Evolutionary conservation across 106 monocot genomes (phyloP).

Genomic region (Alisma plantagoaquatica): DNA sequence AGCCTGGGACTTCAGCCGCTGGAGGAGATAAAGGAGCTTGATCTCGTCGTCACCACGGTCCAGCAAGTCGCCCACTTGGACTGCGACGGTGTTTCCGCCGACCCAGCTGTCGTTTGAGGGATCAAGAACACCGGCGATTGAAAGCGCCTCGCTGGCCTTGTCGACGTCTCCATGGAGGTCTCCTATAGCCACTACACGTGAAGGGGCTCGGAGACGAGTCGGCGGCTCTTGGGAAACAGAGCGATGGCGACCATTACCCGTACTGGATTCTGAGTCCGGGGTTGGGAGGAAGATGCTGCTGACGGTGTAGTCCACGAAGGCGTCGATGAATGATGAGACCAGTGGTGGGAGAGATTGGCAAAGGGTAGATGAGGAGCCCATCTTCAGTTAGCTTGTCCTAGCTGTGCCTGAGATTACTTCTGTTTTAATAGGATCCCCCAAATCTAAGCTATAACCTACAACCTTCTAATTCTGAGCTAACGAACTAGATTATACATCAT

Average conservation of each 20-base stretch:
- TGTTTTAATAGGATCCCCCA: too few relatives aligned
- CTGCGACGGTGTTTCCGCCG: constrained; percentile 52
- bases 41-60: constrained; percentile 91
- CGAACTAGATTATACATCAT: too few relatives aligned
- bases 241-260: too few relatives aligned
- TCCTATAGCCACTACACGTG: constrained; percentile 77
- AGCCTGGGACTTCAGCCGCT: constrained; percentile 55
- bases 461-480: too few relatives aligned
- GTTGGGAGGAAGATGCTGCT: constrained; percentile 53
- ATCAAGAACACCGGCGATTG: constrained; percentile 56
- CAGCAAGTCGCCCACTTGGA: constrained; percentile 88
- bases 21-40: constrained; percentile 67
- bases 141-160: constrained; percentile 51
- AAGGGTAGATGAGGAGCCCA: not conserved
- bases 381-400: too few relatives aligned
- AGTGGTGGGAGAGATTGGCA: constrained; percentile 40
- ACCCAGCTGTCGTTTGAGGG: constrained; percentile 40
- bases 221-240: too few relatives aligned
- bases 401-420: too few relatives aligned
- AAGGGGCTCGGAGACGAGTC: constrained; percentile 33
- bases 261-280: constrained; percentile 12
- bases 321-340: constrained; percentile 81
- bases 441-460: too few relatives aligned
- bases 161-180: constrained; percentile 79
- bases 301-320: constrained; percentile 94